Conservation (phyloP, 2,329 filamentous ascomycete genomes). For the Penicillium vulpinum region DNA sequence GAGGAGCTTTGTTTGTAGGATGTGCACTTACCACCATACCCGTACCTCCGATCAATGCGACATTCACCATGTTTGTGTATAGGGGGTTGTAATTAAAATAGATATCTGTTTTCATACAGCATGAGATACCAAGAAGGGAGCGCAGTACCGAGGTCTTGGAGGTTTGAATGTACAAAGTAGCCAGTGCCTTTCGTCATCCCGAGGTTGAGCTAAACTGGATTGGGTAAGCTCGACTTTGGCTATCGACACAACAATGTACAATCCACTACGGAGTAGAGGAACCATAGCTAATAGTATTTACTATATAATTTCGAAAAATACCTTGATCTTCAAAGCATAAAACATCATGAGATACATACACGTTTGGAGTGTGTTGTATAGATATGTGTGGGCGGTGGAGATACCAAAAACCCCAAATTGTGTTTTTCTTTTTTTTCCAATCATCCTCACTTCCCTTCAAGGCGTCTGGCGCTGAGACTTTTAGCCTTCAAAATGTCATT, state of each 20-base stretch:
- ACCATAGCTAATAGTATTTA: not conserved
- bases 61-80: constrained; percentile 43
- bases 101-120: not conserved
- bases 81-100: not conserved
- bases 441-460: not conserved
- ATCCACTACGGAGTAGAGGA: not conserved
- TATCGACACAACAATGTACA: not conserved
- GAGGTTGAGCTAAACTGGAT: not conserved
- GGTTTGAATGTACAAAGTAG: no score
- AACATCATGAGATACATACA: not conserved
- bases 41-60: constrained; percentile 49
- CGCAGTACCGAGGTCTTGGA: no score
- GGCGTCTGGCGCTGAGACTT: no score
- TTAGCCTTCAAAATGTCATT: not conserved
- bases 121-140: not conserved
- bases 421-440: not conserved
- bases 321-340: not conserved
- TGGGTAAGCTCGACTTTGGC: not conserved
- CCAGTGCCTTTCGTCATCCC: not conserved
- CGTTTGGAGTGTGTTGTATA: no score
- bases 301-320: not conserved
- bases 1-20: not conserved
- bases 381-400: not conserved
- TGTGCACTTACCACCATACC: constrained; percentile 50
- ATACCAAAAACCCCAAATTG: not conserved